Percentiles rank a stretch among this genome's conserved stretches.
phyloP scores from a whole-genome alignment of 176 grass and related monocot species.

The Carex kokanica region DNA sequence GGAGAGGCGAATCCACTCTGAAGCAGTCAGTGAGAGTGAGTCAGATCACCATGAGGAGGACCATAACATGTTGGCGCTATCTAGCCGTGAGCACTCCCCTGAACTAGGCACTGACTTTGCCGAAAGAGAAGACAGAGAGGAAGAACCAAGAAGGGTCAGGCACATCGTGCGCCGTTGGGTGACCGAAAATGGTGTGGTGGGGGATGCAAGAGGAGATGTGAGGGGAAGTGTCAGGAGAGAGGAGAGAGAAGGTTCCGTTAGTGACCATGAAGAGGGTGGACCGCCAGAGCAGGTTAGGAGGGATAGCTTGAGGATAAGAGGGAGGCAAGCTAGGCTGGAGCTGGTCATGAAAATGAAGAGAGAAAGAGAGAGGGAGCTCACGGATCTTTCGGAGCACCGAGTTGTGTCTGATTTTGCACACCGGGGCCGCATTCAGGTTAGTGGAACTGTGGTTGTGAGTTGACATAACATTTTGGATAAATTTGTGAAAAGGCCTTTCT shows the following conservation, averaged over 20 bases:
- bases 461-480: background rate
- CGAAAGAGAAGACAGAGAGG: slow-evolving; percentile 24
- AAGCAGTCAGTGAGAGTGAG: slow-evolving; percentile 56
- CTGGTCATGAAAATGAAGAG: slow-evolving; percentile 81
- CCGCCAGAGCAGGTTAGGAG: slow-evolving; percentile 40
- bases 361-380: slow-evolving; percentile 84
- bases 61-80: slow-evolving; percentile 27
- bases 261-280: slow-evolving; percentile 6
- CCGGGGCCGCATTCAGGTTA: slow-evolving; percentile 84
- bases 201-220: slow-evolving; percentile 31
- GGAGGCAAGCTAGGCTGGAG: slow-evolving; percentile 82
- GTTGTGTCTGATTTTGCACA: slow-evolving; percentile 75
- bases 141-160: slow-evolving; percentile 20
- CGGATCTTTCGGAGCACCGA: slow-evolving; percentile 51
- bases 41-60: slow-evolving; percentile 36
- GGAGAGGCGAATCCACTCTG: slow-evolving; percentile 28
- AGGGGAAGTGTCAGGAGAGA: slow-evolving; percentile 24
- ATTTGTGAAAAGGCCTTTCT: background rate
- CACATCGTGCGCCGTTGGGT: slow-evolving; percentile 36
- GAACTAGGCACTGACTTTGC: slow-evolving; percentile 29
- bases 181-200: slow-evolving; percentile 26
- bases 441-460: background rate
- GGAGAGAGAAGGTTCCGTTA: slow-evolving; percentile 30
- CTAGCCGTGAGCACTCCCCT: slow-evolving; percentile 72
- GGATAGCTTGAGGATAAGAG: slow-evolving; percentile 63